Percentiles rank a stretch among this genome's conserved stretches.
These are phyloP conservation scores for Trichoderma hamatum DNA, from an alignment of 2,329 filamentous ascomycete species.

Conservation along the genomic window DNA sequence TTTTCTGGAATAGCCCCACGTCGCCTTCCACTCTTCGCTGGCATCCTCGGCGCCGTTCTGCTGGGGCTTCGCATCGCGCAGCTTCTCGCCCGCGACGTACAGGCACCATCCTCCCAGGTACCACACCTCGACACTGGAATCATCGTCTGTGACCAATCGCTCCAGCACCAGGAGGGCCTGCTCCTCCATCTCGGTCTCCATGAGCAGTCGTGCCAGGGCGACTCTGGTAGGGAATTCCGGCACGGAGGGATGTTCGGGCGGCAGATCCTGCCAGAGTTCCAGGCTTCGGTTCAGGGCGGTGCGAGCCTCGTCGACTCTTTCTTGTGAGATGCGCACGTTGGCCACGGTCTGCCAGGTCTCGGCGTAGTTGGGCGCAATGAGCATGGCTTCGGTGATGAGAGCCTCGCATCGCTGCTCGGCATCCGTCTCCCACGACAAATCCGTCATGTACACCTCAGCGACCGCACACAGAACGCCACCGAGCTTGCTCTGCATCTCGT, in stretches of 20 bases:
- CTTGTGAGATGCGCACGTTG: slow-evolving; percentile 89
- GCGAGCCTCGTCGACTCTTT: slow-evolving; percentile 75
- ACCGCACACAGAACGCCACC: slow-evolving; percentile 93
- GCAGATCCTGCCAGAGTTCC: slow-evolving; percentile 78
- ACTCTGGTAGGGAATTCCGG: slow-evolving; percentile 88
- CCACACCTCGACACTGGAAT: slow-evolving; percentile 93
- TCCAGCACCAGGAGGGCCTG: slow-evolving; percentile 86
- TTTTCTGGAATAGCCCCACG: slow-evolving; percentile 74
- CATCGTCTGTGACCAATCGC: slow-evolving; percentile 82
- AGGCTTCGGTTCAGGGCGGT: slow-evolving; percentile 79
- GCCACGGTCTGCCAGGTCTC: slow-evolving; percentile 96
- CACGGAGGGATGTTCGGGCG: slow-evolving; percentile 69
- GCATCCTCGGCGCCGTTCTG: slow-evolving; percentile 37
- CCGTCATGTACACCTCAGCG: slow-evolving; percentile 98
- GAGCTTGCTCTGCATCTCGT: slow-evolving; percentile 77
- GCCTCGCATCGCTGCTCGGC: slow-evolving; percentile 87
- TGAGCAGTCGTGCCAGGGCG: slow-evolving; percentile 78
- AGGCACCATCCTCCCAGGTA: slow-evolving; percentile 96
- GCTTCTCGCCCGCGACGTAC: slow-evolving; percentile 75
- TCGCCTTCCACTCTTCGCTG: slow-evolving; percentile 59
- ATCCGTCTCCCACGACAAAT: slow-evolving; percentile 89
- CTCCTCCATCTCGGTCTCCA: slow-evolving; percentile 86
- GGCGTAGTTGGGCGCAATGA: slow-evolving; percentile 77
- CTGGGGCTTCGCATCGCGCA: slow-evolving; percentile 45
- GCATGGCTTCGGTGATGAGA: slow-evolving; percentile 85